phyloP scores from a whole-genome alignment of 305 asterid genomes.

The Solanum chacoense region DNA sequence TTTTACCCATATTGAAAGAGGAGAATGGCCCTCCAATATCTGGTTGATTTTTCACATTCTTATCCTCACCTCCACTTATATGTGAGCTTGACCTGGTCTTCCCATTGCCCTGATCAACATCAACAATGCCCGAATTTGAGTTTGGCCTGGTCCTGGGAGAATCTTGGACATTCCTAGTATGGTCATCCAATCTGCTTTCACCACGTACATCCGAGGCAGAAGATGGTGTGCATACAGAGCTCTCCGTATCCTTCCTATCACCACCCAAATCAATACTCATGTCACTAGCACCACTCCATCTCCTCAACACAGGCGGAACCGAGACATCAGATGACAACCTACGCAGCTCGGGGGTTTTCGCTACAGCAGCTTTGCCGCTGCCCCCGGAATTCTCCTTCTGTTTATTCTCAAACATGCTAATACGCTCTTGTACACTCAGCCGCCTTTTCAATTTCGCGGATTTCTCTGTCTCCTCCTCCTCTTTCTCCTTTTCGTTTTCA shows the following conservation, averaged over 20 bases:
- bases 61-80: constrained; percentile 11
- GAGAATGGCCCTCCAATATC: constrained; percentile 25
- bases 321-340: constrained; percentile 59
- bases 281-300: constrained; percentile 95
- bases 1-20: constrained; percentile 16
- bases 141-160: constrained; percentile 12
- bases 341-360: constrained; percentile 58
- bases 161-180: constrained; percentile 19
- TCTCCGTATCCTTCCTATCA: constrained; percentile 54
- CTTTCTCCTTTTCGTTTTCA: neutral
- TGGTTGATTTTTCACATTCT: constrained; percentile 15
- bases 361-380: constrained; percentile 54
- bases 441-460: constrained; percentile 40
- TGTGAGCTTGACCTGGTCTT: constrained; percentile 27
- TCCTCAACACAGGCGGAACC: constrained; percentile 62
- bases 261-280: constrained; percentile 83
- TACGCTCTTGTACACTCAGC: constrained; percentile 89
- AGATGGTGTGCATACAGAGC: constrained; percentile 44
- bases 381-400: constrained; percentile 69
- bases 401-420: constrained; percentile 75
- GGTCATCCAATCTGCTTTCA: constrained; percentile 6
- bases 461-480: constrained; percentile 23
- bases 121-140: constrained; percentile 17
- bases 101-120: constrained; percentile 17
- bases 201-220: constrained; percentile 7